phyloP scores from a whole-genome alignment of 768 basidiomycete species.

The Boletus rubroflammeus region DNA sequence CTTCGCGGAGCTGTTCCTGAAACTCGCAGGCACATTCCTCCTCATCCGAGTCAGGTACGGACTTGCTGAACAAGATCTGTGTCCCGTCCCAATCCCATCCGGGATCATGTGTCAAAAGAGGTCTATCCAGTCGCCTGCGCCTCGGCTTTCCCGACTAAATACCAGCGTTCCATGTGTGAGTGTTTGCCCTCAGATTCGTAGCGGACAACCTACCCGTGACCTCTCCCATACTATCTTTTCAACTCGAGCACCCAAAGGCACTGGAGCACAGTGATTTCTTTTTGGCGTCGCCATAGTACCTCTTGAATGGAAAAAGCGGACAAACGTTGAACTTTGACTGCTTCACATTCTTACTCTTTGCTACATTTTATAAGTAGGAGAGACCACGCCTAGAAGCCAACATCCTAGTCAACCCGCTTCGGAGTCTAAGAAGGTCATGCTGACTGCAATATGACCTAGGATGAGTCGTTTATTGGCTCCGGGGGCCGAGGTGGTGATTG shows the following conservation, averaged over 20 bases:
- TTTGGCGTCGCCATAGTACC: conserved; percentile 22
- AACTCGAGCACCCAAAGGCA: conserved; percentile 4
- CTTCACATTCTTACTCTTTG: background rate
- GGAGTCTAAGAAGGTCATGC: background rate
- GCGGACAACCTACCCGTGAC: conserved; percentile 9
- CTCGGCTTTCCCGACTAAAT: conserved; percentile 14
- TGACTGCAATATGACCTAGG: conserved; percentile 5
- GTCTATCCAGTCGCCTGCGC: conserved; percentile 9
- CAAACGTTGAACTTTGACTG: background rate
- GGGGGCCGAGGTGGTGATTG: too few relatives aligned
- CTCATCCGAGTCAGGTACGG: background rate
- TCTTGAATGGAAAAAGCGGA: background rate
- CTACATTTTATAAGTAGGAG: conserved; percentile 13
- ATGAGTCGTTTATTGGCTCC: conserved; percentile 13
- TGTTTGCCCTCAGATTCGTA: background rate
- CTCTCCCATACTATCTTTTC: conserved; percentile 8
- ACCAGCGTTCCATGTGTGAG: background rate
- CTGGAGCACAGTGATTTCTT: conserved; percentile 9
- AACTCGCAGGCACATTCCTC: background rate
- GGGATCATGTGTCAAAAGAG: conserved; percentile 11
- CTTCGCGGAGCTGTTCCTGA: background rate
- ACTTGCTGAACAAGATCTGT: conserved; percentile 3
- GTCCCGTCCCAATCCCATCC: conserved; percentile 27
- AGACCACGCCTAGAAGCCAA: background rate
- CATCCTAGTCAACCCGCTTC: conserved; percentile 10